Evolutionary conservation across 805 yeast species (phyloP).

Genomic region (Yarrowia osloensis): DNA sequence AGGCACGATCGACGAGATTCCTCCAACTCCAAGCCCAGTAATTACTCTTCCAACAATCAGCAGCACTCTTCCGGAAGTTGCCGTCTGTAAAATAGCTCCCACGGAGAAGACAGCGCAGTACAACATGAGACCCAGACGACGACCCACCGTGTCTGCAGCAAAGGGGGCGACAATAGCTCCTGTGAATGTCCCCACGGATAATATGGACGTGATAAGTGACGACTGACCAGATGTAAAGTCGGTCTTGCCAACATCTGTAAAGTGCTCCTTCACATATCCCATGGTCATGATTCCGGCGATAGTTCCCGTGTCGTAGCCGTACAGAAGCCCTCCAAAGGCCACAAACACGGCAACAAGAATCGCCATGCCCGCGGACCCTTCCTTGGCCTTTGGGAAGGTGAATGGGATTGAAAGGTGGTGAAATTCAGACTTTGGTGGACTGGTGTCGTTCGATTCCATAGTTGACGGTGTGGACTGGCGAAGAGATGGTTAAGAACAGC

Average conservation of each 20-base stretch:
- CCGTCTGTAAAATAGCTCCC: constrained; percentile 72
- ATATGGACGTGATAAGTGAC: constrained; percentile 71
- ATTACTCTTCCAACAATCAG: constrained; percentile 72
- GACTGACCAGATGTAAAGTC: constrained; percentile 61
- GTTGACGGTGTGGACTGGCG: background rate
- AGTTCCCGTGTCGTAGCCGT: constrained; percentile 39
- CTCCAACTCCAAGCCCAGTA: constrained; percentile 78
- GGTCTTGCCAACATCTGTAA: constrained; percentile 47
- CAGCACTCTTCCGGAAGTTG: constrained; percentile 55
- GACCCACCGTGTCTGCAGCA: constrained; percentile 72
- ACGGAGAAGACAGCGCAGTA: constrained; percentile 62
- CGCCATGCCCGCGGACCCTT: background rate
- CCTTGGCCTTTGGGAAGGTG: background rate
- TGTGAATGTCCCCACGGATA: constrained; percentile 76
- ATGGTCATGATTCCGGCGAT: constrained; percentile 78
- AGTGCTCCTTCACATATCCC: constrained; percentile 60
- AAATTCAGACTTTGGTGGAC: background rate
- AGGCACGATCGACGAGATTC: constrained; percentile 72
- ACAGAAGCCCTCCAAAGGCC: constrained; percentile 1
- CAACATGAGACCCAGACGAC: constrained; percentile 64
- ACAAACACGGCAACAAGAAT: background rate
- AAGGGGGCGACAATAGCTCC: constrained; percentile 64
- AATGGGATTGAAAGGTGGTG: no score
- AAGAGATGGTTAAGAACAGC: no score
- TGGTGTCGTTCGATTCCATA: background rate